Conservation (phyloP, 169 alveolate species). For the Cryptosporidium ubiquitum region DNA sequence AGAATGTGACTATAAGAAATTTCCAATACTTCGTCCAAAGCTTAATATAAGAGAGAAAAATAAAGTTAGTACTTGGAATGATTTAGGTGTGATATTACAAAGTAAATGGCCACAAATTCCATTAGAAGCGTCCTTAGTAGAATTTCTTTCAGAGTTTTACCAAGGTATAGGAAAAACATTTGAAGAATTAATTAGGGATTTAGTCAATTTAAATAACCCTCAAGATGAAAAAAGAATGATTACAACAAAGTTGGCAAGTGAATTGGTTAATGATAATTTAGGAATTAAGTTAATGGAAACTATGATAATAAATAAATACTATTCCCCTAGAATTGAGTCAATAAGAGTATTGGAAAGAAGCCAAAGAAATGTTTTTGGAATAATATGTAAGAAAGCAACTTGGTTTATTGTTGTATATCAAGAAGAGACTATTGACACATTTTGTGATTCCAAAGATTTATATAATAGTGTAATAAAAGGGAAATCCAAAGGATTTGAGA, state of each 20-base stretch:
- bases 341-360: slow-evolving; percentile 30
- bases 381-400: slow-evolving; percentile 31
- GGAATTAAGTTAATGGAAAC: slow-evolving; percentile 62
- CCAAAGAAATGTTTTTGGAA: slow-evolving; percentile 10
- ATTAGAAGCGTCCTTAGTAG: slow-evolving; percentile 42
- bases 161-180: slow-evolving; percentile 26
- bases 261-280: slow-evolving; percentile 16
- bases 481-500: not conserved
- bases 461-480: not conserved
- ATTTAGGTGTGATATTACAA: slow-evolving; percentile 38
- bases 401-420: slow-evolving; percentile 33
- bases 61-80: slow-evolving; percentile 17
- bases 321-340: slow-evolving; percentile 44
- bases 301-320: slow-evolving; percentile 25
- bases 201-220: not conserved
- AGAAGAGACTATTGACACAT: slow-evolving; percentile 21
- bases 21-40: slow-evolving; percentile 46
- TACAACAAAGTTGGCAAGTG: slow-evolving; percentile 42
- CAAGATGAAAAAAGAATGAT: not conserved
- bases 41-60: slow-evolving; percentile 16
- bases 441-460: slow-evolving; percentile 12
- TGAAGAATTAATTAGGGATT: slow-evolving; percentile 26
- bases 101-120: slow-evolving; percentile 70
- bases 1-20: not conserved
- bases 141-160: slow-evolving; percentile 44